Percentiles rank a stretch among this genome's conserved stretches.
These are phyloP conservation scores for Gonapodya sp. DNA, from an alignment of 192 early-diverging fungal genomes.

Conservation along the genomic window DNA sequence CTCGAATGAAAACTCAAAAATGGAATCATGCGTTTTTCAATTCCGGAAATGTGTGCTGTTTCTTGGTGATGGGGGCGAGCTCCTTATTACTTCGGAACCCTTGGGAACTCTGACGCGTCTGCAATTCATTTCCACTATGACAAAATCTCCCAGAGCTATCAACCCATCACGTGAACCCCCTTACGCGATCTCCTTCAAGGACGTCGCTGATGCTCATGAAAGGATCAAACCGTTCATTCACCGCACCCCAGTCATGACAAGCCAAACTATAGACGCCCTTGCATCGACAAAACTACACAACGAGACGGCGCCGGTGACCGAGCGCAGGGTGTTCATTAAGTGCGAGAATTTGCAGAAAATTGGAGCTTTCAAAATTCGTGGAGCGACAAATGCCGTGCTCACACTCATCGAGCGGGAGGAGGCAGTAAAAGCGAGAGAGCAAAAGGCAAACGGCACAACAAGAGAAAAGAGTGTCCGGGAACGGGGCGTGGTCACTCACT, in stretches of 20 bases:
- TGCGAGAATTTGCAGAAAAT: conserved; percentile 40
- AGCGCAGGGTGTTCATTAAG: conserved; percentile 35
- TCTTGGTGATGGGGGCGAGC: too few species aligned
- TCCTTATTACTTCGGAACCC: too few species aligned
- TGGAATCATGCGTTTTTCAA: too few species aligned
- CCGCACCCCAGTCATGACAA: conserved; percentile 35
- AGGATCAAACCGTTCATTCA: conserved; percentile 26
- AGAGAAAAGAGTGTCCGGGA: neutral
- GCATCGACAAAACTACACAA: neutral
- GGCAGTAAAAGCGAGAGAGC: neutral
- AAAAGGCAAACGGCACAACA: neutral
- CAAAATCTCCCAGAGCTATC: neutral
- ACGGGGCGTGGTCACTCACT: neutral
- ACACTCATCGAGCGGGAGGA: conserved; percentile 16
- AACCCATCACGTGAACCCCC: neutral
- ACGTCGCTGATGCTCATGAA: conserved; percentile 20
- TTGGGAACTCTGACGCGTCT: too few species aligned
- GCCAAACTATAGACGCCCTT: conserved; percentile 22
- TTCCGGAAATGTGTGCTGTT: too few species aligned
- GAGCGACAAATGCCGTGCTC: conserved; percentile 38
- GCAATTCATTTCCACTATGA: too few species aligned
- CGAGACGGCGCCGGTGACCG: neutral
- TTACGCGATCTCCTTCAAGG: neutral
- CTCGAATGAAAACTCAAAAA: too few species aligned
- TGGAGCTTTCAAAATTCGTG: conserved; percentile 46